Evolutionary conservation across 306 rosid genomes (phyloP).

Genomic region (Dryas alaskensis): DNA sequence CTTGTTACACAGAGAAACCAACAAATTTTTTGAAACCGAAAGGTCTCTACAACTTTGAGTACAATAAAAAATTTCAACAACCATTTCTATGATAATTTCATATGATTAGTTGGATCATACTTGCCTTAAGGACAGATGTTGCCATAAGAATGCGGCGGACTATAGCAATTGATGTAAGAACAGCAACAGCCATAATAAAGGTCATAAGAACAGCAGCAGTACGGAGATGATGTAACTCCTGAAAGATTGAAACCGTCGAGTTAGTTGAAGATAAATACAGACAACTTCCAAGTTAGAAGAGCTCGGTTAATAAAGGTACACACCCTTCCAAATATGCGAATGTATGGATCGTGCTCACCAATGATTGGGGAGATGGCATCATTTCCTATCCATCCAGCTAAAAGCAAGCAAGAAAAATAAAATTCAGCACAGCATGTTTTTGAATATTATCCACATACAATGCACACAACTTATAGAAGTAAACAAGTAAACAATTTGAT

Average conservation of each 20-base stretch:
- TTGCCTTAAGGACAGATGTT: slow-evolving; percentile 93
- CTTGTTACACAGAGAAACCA: neutral
- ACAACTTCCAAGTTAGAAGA: slow-evolving; percentile 5
- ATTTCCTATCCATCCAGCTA: slow-evolving; percentile 99
- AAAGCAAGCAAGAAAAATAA: slow-evolving; percentile 34
- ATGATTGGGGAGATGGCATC: slow-evolving; percentile 85
- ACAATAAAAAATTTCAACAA: neutral
- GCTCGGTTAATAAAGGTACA: slow-evolving; percentile 33
- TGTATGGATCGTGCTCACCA: slow-evolving; percentile 83
- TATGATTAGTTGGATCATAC: slow-evolving; percentile 25
- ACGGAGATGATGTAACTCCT: slow-evolving; percentile 86
- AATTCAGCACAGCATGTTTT: slow-evolving; percentile 24
- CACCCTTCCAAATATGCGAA: slow-evolving; percentile 80
- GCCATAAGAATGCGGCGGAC: slow-evolving; percentile 97
- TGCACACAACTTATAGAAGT: neutral
- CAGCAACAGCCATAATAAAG: slow-evolving; percentile 63
- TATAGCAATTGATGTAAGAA: slow-evolving; percentile 87
- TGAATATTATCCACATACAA: slow-evolving; percentile 14
- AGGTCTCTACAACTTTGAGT: neutral
- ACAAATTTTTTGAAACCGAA: neutral
- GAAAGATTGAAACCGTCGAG: slow-evolving; percentile 36
- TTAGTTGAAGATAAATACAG: slow-evolving; percentile 16
- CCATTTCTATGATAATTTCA: neutral
- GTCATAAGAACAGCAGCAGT: slow-evolving; percentile 83
- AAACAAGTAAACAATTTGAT: slow-evolving; percentile 15